Conservation (phyloP, 176 grass and related monocot species). For the Aegilops bicornis region DNA sequence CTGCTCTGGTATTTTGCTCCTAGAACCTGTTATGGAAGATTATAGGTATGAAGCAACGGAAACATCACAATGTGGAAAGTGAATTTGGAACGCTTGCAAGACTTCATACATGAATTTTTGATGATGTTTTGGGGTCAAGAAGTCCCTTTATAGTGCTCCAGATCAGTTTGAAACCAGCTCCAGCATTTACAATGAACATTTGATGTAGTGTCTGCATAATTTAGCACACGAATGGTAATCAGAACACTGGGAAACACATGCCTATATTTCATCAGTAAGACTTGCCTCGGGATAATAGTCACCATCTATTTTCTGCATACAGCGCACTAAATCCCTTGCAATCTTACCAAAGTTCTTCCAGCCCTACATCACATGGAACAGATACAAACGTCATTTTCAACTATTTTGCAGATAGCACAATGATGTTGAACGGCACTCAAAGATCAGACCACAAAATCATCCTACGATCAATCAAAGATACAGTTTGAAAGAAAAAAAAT, state of each 20-base stretch:
- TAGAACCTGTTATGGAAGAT: conserved; percentile 62
- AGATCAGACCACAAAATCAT: background rate
- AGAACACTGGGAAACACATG: conserved; percentile 11
- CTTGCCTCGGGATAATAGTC: conserved; percentile 96
- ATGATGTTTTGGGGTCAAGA: conserved; percentile 98
- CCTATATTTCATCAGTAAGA: conserved; percentile 15
- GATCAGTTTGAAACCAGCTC: conserved; percentile 93
- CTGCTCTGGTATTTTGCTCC: conserved; percentile 89
- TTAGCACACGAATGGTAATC: conserved; percentile 12
- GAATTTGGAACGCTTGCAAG: conserved; percentile 22
- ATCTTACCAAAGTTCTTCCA: conserved; percentile 96
- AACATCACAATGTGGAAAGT: conserved; percentile 20
- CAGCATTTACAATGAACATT: conserved; percentile 99
- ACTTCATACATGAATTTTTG: conserved; percentile 86
- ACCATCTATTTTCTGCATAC: conserved; percentile 96
- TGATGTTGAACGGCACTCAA: conserved; percentile 10
- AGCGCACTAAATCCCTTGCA: conserved; percentile 85
- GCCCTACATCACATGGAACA: conserved; percentile 45
- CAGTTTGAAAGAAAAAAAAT: background rate
- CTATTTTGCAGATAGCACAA: conserved; percentile 16
- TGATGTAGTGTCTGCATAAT: conserved; percentile 89
- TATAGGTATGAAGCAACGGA: conserved; percentile 16
- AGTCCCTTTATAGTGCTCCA: conserved; percentile 91
- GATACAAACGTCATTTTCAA: conserved; percentile 5
- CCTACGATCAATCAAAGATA: background rate